A percentile compares a stretch with the other conserved stretches of the same genome.
Evolutionary conservation across 352 stramenopile species (phyloP).

Genomic region (Globisporangium nagaii): DNA sequence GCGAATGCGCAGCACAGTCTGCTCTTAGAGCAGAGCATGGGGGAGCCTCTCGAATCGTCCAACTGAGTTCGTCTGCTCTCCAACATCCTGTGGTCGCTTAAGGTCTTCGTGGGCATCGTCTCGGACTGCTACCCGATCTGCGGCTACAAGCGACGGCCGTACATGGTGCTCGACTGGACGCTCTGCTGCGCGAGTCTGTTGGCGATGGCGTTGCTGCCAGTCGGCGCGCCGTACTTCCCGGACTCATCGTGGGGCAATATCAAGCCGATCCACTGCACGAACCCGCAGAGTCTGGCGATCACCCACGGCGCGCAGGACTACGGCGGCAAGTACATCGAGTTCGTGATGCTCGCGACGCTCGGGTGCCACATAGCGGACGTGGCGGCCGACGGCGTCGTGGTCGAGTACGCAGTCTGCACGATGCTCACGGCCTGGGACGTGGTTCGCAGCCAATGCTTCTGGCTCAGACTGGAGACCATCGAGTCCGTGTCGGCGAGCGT

Average conservation of each 20-base stretch:
- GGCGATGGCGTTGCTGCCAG: conserved; percentile 35
- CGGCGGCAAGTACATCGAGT: no score
- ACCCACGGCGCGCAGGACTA: no score
- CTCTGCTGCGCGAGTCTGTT: conserved; percentile 32
- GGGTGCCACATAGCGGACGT: neutral
- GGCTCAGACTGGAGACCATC: neutral
- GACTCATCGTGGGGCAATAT: no score
- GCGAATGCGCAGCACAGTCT: conserved; percentile 37
- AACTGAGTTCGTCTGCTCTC: no score
- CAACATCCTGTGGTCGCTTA: conserved; percentile 54
- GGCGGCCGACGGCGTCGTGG: neutral
- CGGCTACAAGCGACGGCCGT: conserved; percentile 43
- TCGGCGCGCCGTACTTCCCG: no score
- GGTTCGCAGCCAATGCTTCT: neutral
- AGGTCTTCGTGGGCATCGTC: conserved; percentile 59
- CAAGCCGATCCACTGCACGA: no score
- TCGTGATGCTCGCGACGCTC: no score
- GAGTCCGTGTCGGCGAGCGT: neutral
- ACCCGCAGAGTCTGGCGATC: neutral
- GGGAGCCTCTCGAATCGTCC: no score
- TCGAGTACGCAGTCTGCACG: neutral
- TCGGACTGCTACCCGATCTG: conserved; percentile 52
- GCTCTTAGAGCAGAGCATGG: conserved; percentile 52
- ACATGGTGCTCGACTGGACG: conserved; percentile 52
- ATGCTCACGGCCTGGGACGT: neutral